Percentiles rank a stretch among this genome's conserved stretches.
These are phyloP conservation scores for Backusella mclennaniae DNA, from an alignment of 192 early-diverging fungal genomes.

Conservation along the genomic window DNA sequence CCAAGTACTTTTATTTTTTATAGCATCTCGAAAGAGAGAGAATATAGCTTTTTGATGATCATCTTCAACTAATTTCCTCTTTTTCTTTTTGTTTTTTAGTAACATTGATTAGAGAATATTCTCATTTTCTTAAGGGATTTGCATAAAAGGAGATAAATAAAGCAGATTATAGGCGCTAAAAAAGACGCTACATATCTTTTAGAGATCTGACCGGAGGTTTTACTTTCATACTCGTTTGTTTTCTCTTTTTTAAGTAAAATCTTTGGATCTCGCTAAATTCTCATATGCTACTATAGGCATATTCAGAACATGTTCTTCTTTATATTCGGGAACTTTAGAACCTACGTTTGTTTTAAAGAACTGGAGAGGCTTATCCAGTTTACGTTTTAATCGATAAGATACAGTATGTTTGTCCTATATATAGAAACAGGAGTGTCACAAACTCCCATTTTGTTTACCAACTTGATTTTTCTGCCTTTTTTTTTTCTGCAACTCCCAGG, in stretches of 20 bases:
- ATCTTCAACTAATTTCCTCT: background rate
- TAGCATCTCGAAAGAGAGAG: background rate
- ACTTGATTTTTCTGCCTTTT: background rate
- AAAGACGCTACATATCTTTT: background rate
- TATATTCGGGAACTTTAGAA: background rate
- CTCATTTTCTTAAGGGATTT: background rate
- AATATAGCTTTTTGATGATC: background rate
- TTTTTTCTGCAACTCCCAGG: background rate
- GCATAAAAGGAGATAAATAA: background rate
- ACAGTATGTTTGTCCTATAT: background rate
- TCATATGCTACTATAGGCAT: background rate
- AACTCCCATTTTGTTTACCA: background rate
- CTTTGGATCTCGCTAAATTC: background rate
- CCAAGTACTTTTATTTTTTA: background rate
- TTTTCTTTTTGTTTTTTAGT: background rate
- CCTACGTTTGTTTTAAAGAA: background rate
- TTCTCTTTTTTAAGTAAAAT: background rate
- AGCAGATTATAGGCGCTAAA: background rate
- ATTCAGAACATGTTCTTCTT: background rate
- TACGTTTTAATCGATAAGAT: background rate
- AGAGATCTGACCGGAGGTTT: background rate
- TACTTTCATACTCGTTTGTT: background rate
- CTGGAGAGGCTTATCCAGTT: background rate
- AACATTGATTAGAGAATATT: background rate
- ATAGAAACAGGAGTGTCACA: background rate